Base-by-base conservation (phyloP, 768 basidiomycete genomes). In the Chalciporus piperatus region DNA sequence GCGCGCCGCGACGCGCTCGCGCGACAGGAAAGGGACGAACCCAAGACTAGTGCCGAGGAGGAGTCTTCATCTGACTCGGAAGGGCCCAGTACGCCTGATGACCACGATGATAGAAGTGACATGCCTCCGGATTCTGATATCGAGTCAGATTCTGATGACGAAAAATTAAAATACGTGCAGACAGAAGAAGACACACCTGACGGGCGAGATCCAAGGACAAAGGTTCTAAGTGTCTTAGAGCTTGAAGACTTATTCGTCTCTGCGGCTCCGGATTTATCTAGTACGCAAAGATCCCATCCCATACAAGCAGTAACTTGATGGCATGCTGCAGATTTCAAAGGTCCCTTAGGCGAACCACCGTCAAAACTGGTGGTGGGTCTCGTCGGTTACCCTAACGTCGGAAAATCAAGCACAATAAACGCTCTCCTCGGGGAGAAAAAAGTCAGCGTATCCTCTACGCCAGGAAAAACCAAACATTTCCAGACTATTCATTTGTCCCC, bases 381-480 rank as follows among this genome's bases (percentile, higher is more conserved):
- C 13, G 97, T 99, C 38, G 97, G 97, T 25, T 98, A 99, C 66
- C 97, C 97, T 0, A 99, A 99, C 63, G 96, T 98, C 20, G 97
- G 97, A 14, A 99, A 99, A 71, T 98, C 96, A 0, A 95, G 92
- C 54, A 94, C 97, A 6, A 95, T 99, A 63, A 99, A 99, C 67
- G 89, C 96, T 6, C 78, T 99, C 7, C 77, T 99, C 6, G 97
- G 96, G 33, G 89, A 93, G 67, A 96, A 97, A 75, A 93, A 91
- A 78, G 97, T 99, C 56, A 97, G 93, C 65, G 97, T 99, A 23
- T 98, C 96, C 4, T 85, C 96, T 0, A 99, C 97, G 0, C 97
- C 97, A 0, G 97, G 97, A 56, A 91, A 98, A 73, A 99, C 97
- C 13, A 99, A 99, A 66, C 96, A 99, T 70, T 98, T 98, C 73